Evolutionary conservation across 495 filamentous ascomycete species (phyloP), one percentile per base, ranked within the genome.

Genomic region (Poronia punctata): DNA sequence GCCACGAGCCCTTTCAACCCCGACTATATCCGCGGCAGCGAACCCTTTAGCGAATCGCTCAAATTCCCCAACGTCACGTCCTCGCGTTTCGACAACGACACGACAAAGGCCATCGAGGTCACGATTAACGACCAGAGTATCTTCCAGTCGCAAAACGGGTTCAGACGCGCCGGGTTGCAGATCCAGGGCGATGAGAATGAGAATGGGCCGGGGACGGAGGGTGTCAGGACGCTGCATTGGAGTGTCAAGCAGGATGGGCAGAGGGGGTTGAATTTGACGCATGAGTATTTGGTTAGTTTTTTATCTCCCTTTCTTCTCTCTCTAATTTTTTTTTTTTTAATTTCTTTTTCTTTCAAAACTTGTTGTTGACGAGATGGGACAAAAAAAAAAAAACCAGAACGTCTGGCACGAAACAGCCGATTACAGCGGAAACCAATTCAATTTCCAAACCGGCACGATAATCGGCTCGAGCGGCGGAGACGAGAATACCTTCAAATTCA

Each of bases 321-420:
- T n/a, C n/a, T n/a, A n/a, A n/a, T n/a, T n/a, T n/a, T n/a, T n/a
- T n/a, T n/a, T n/a, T n/a, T n/a, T n/a, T n/a, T n/a, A n/a, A n/a
- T n/a, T n/a, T n/a, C n/a, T n/a, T n/a, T n/a, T n/a, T n/a, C n/a
- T n/a, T n/a, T n/a, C n/a, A n/a, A n/a, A n/a, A n/a, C n/a, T n/a
- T n/a, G n/a, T n/a, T n/a, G n/a, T n/a, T n/a, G n/a, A n/a, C n/a
- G n/a, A n/a, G n/a, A n/a, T n/a, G n/a, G n/a, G n/a, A n/a, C n/a
- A n/a, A n/a, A n/a, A 7, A 11, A 25, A 28, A 33, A 6, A n/a
- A n/a, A n/a, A n/a, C 4, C 37, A 65, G 71, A 66, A 73, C 36
- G 70, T 70, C 2, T 78, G 74, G 67, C 72, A 76, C 50, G 75
- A 78, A 44, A 57, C 68, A 2, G 57, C 59, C 36, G 74, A 76